Evolutionary conservation across 2,329 filamentous ascomycete species (phyloP).

Genomic region (Pseudocercospora eumusae): DNA sequence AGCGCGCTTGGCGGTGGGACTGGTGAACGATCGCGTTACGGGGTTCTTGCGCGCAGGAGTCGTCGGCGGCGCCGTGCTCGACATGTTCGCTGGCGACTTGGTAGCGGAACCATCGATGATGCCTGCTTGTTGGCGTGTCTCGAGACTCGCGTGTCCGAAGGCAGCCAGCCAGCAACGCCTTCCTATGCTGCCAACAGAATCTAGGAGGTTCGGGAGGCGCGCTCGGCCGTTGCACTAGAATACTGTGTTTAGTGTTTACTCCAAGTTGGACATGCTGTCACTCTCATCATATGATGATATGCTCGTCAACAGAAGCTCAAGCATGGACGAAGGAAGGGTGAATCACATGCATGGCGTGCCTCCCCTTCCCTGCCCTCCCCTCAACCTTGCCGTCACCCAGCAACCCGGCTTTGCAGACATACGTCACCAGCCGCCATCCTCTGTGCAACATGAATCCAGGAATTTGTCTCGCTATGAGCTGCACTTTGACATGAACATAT

Average conservation of each 20-base stretch:
- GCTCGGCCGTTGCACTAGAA: neutral
- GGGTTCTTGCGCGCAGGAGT: constrained; percentile 30
- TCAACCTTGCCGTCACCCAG: constrained; percentile 3
- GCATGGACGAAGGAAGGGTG: neutral
- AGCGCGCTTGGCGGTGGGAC: constrained; percentile 44
- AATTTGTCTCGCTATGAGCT: neutral
- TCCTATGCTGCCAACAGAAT: neutral
- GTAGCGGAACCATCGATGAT: constrained; percentile 7
- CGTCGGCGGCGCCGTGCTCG: constrained; percentile 34
- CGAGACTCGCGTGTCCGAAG: neutral
- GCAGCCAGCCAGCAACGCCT: neutral
- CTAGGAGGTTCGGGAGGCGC: constrained; percentile 8
- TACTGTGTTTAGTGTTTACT: neutral
- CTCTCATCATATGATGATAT: no score
- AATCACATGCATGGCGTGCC: constrained; percentile 6
- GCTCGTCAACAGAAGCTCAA: no score
- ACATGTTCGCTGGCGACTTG: constrained; percentile 23
- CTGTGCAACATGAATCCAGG: no score
- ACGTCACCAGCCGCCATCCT: constrained; percentile 3
- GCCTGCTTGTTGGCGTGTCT: neutral
- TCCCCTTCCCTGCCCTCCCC: no score
- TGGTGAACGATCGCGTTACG: constrained; percentile 50
- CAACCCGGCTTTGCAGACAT: neutral
- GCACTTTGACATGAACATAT: constrained; percentile 4
- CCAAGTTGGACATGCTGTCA: neutral